These are phyloP conservation scores for Coprinellus micaceus DNA, from an alignment of 768 basidiomycete genomes.

Conservation along the genomic window DNA sequence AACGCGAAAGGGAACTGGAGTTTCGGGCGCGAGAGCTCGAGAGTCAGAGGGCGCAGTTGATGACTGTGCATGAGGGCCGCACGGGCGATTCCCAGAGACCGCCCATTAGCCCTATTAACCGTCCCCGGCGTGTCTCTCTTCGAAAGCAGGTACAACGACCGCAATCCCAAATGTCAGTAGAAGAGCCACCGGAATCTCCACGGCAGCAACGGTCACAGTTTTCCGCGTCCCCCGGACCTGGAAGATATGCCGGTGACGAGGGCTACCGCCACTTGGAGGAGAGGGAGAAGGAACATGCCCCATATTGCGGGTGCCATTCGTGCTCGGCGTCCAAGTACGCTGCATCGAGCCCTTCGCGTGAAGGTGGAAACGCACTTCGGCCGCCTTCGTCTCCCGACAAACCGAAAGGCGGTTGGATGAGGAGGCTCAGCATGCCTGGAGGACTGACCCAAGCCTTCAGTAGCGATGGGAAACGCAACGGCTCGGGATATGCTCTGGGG, in stretches of 20 bases:
- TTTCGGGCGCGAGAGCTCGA: constrained; percentile 55
- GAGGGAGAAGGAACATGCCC: constrained; percentile 39
- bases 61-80: constrained; percentile 32
- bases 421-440: constrained; percentile 71
- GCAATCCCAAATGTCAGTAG: constrained; percentile 23
- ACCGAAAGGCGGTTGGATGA: constrained; percentile 65
- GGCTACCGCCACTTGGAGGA: too few species aligned
- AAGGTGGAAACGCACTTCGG: constrained; percentile 15
- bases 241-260: constrained; percentile 4
- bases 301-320: constrained; percentile 63
- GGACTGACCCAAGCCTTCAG: constrained; percentile 49
- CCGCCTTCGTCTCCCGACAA: constrained; percentile 38
- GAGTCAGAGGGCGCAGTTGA: constrained; percentile 44
- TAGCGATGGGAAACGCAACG: constrained; percentile 47
- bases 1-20: constrained; percentile 54
- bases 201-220: constrained; percentile 7
- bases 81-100: constrained; percentile 5
- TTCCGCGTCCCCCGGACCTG: too few species aligned
- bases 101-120: constrained; percentile 15
- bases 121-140: constrained; percentile 30
- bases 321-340: constrained; percentile 62
- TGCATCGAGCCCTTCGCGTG: constrained; percentile 17
- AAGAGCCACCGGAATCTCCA: constrained; percentile 11
- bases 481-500: constrained; percentile 23
- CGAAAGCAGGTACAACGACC: constrained; percentile 30